Percentiles rank a stretch among this genome's conserved stretches.
These are phyloP conservation scores for Clitopilus hobsonii DNA, from an alignment of 768 basidiomycete genomes.

Conservation along the genomic window DNA sequence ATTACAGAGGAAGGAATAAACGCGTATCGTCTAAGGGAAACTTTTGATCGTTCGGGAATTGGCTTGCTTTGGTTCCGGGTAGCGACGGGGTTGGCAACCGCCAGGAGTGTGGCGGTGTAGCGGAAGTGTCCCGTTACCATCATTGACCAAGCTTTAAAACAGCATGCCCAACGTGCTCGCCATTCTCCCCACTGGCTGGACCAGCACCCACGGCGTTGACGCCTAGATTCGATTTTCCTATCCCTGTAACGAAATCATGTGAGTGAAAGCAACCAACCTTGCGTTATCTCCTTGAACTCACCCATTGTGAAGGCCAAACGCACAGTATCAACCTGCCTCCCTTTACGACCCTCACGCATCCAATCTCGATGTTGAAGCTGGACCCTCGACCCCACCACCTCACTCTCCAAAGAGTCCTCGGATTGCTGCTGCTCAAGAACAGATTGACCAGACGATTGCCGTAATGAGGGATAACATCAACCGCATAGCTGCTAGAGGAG, in stretches of 20 bases:
- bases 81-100: background rate
- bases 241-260: background rate
- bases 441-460: constrained; percentile 93
- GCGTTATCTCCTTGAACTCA: background rate
- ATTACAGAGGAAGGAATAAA: too few relatives aligned
- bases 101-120: background rate
- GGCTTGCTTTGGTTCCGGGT: background rate
- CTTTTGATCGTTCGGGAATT: too few relatives aligned
- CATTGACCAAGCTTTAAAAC: background rate
- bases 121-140: background rate
- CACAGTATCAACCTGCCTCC: background rate
- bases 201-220: background rate
- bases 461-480: constrained; percentile 97
- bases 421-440: constrained; percentile 78
- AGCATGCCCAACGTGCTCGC: background rate
- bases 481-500: constrained; percentile 89
- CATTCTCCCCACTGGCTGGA: background rate
- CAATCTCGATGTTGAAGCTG: background rate
- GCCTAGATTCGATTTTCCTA: background rate
- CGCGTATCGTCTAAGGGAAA: too few relatives aligned
- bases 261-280: background rate
- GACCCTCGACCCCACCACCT: background rate
- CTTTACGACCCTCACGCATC: background rate
- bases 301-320: background rate
- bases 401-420: background rate